phyloP scores from a whole-genome alignment of 2,329 filamentous ascomycete genomes.

The Microdochium bolleyi region DNA sequence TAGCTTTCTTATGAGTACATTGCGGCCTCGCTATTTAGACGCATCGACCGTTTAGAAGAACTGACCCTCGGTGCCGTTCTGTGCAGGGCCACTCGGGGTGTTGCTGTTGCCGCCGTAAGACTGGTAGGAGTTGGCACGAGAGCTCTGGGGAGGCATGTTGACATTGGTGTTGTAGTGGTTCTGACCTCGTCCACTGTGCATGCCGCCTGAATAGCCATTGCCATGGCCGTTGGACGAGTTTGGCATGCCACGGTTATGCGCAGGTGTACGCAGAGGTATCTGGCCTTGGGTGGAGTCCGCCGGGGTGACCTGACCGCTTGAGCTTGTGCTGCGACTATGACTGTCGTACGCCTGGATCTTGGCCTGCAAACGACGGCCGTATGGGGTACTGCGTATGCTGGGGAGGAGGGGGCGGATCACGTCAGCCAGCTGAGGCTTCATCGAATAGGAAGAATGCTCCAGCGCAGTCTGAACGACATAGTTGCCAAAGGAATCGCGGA shows the following conservation, averaged over 20 bases:
- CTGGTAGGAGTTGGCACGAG: slow-evolving; percentile 16
- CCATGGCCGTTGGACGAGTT: slow-evolving; percentile 27
- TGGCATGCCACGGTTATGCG: slow-evolving; percentile 32
- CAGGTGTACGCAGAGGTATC: slow-evolving; percentile 34
- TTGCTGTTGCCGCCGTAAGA: slow-evolving; percentile 16
- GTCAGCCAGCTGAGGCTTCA: slow-evolving; percentile 72
- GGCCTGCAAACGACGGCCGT: slow-evolving; percentile 86
- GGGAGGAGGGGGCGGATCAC: slow-evolving; percentile 78
- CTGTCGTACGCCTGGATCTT: slow-evolving; percentile 65
- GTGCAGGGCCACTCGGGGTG: slow-evolving; percentile 3
- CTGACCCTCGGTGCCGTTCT: slow-evolving; percentile 10
- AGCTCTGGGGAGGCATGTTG: slow-evolving; percentile 17
- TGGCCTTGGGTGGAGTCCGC: slow-evolving; percentile 47
- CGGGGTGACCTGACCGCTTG: slow-evolving; percentile 41
- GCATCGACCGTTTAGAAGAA: slow-evolving; percentile 16
- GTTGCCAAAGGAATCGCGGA: slow-evolving; percentile 91
- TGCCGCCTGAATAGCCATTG: slow-evolving; percentile 20
- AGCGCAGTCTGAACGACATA: slow-evolving; percentile 97
- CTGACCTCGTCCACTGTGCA: slow-evolving; percentile 22
- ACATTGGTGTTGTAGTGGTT: slow-evolving; percentile 18
- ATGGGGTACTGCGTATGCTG: slow-evolving; percentile 80
- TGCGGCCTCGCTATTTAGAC: background rate
- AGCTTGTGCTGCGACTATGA: slow-evolving; percentile 27
- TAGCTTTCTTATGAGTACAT: background rate
- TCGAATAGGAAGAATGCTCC: slow-evolving; percentile 69